Evolutionary conservation across 495 filamentous ascomycete species (phyloP), one percentile per base, ranked within the genome.

Genomic region (Aspergillus diversus): DNA sequence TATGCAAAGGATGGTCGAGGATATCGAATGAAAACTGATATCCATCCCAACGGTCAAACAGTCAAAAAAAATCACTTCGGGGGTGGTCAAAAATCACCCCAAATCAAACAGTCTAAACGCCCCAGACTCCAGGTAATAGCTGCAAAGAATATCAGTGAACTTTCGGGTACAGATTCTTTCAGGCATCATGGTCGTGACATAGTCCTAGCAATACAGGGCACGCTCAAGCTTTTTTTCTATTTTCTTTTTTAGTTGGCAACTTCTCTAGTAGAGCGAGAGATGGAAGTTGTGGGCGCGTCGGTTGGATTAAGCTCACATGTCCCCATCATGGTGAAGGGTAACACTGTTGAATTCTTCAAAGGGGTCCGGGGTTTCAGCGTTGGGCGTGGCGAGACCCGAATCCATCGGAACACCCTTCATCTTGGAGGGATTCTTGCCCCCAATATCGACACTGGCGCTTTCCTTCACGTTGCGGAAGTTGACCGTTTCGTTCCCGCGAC

Each of bases 311-410:
- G 33, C 39, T 71, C 59, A 77, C 51, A 70, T 61, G 59, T 98
- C 94, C 11, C 92, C 96, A 59, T 98, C 95, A 80, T 99, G 95
- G 76, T 97, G 93, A 60, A 99, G 84, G 63, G 95, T 99, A 35
- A 99, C 95, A 69, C 92, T 96, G 76, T 99, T 99, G 74, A 99
- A 99, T 73, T 98, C 96, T 75, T 97, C 92, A 71, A 99, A 99
- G 12, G 95, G 95, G 84, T 99, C 95, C n/a, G 86, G 84, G 59
- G 88, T 75, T 71, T 97, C 93, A 39, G 83, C 90, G 39, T 89
- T 92, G 9, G 95, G 93, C 33, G 94, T 97, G 4, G 89, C 88
- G 34, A 95, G 77, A 8, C 91, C 92, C 27, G 88, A 92, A 67
- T 96, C 92, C 65, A 97, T 78, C 9, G 92, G 91, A 33, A 96